phyloP scores from a whole-genome alignment of 73 alveolate species.

The Blepharisma stoltei region DNA sequence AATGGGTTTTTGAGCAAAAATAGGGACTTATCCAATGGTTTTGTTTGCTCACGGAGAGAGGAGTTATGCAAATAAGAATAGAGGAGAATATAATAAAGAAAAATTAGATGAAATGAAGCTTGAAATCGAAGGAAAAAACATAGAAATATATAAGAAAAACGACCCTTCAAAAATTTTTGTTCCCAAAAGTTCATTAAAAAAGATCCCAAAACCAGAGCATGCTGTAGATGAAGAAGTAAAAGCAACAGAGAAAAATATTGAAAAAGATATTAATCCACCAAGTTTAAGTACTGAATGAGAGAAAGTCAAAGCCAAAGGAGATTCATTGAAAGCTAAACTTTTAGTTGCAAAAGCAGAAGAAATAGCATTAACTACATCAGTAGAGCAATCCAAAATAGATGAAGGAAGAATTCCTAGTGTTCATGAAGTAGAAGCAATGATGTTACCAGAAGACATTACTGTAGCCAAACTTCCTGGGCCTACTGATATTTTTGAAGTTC shows the following conservation, averaged over 20 bases:
- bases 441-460: background rate
- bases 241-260: background rate
- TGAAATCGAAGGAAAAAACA: background rate
- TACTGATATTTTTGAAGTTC: background rate
- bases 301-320: background rate
- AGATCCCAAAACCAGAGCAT: background rate
- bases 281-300: background rate
- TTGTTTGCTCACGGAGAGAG: too few relatives aligned
- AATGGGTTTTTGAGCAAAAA: too few relatives aligned
- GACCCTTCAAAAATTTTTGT: too few relatives aligned
- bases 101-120: background rate
- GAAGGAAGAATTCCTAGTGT: background rate
- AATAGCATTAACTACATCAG: background rate
- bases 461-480: background rate
- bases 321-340: background rate
- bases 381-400: background rate
- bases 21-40: too few relatives aligned
- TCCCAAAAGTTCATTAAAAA: background rate
- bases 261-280: background rate
- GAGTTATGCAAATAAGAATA: background rate
- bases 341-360: background rate
- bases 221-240: background rate
- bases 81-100: background rate
- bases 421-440: constrained; percentile 13
- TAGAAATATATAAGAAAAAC: background rate